Conservation (phyloP, 768 basidiomycete species). For the Trametes cinnabarina region DNA sequence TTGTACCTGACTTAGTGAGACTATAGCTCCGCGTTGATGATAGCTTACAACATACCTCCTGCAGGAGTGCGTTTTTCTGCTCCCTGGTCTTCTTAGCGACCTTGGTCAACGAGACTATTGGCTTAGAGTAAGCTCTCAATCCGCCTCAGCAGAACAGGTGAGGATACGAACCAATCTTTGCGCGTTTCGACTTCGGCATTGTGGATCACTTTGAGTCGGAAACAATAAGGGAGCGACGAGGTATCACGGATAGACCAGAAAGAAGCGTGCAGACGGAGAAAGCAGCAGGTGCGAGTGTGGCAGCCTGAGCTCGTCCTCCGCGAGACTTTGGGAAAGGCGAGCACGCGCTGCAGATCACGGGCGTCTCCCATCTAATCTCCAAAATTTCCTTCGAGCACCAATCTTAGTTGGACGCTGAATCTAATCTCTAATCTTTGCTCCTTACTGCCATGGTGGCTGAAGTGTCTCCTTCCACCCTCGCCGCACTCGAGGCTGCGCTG, state of each 20-base stretch:
- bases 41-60: constrained; percentile 51
- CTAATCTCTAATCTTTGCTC: constrained; percentile 25
- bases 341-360: constrained; percentile 9
- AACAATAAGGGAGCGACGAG: background rate
- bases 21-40: background rate
- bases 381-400: constrained; percentile 14
- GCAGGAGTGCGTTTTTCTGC: constrained; percentile 82
- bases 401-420: constrained; percentile 7
- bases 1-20: constrained; percentile 57
- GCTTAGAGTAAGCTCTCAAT: constrained; percentile 12
- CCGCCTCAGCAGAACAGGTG: constrained; percentile 8
- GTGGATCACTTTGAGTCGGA: background rate
- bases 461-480: constrained; percentile 47
- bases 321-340: constrained; percentile 4
- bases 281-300: background rate
- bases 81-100: constrained; percentile 91
- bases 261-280: background rate
- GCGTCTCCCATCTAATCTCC: constrained; percentile 22
- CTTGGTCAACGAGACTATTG: constrained; percentile 85
- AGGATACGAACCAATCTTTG: constrained; percentile 73
- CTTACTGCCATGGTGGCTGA: constrained; percentile 22
- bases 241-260: background rate
- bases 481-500: constrained; percentile 67
- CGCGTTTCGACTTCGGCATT: constrained; percentile 90
- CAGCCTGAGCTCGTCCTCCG: background rate